Conservation (phyloP, 1,284 basidiomycete species). For the Peniophora sp. region DNA sequence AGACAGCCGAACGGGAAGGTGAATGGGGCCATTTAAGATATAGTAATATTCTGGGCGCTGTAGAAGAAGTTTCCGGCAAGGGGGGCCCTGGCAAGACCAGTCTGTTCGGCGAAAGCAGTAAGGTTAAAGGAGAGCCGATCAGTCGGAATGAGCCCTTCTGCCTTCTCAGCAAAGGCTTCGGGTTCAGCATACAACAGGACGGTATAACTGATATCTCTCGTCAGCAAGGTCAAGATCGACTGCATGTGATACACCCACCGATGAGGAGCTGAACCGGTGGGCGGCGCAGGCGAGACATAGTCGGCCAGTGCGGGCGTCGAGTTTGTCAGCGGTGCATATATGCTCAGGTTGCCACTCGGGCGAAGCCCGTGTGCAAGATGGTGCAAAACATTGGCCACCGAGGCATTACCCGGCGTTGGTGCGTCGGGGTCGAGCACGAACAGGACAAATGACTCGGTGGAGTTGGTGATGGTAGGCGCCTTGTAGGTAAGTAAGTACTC, state of each 20-base stretch:
- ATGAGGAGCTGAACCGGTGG: conserved; percentile 38
- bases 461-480: conserved; percentile 16
- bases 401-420: conserved; percentile 34
- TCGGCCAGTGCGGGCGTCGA: conserved; percentile 31
- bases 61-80: conserved; percentile 24
- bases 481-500: conserved; percentile 27
- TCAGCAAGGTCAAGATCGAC: too few species aligned
- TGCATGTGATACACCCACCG: too few species aligned
- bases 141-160: conserved; percentile 16
- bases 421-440: conserved; percentile 42
- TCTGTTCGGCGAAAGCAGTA: conserved; percentile 17
- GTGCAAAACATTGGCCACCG: conserved; percentile 33
- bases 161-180: conserved; percentile 14
- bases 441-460: conserved; percentile 30
- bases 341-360: conserved; percentile 14
- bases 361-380: conserved; percentile 35
- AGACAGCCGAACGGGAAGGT: too few species aligned
- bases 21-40: too few species aligned
- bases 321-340: conserved; percentile 23
- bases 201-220: conserved; percentile 13
- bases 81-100: conserved; percentile 19
- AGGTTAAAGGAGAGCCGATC: conserved; percentile 22
- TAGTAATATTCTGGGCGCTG: conserved; percentile 13
- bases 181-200: conserved; percentile 21
- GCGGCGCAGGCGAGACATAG: conserved; percentile 30